Percentiles rank a stretch among this genome's conserved stretches.
Evolutionary conservation across 805 yeast genomes (phyloP).

Genomic region (Candida hispaniensis): DNA sequence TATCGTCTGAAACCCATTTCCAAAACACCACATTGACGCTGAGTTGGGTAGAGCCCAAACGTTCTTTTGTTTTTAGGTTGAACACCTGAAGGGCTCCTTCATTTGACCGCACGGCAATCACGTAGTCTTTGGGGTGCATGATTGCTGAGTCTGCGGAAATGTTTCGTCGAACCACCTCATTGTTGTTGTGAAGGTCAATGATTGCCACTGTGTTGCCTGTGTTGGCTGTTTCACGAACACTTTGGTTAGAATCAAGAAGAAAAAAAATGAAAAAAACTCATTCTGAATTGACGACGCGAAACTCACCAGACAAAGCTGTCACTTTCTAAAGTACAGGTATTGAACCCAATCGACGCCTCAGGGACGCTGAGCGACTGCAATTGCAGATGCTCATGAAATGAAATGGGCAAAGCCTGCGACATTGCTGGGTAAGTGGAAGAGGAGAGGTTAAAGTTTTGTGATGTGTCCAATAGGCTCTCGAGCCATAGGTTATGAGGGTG

Average conservation of each 20-base stretch:
- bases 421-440: constrained; percentile 12
- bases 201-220: constrained; percentile 75
- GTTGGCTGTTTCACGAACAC: constrained; percentile 36
- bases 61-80: constrained; percentile 75
- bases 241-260: constrained; percentile 13
- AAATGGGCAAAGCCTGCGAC: constrained; percentile 72
- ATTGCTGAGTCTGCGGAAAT: constrained; percentile 98
- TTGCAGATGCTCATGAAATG: constrained; percentile 90
- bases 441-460: too few species aligned
- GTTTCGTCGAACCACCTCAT: constrained; percentile 73
- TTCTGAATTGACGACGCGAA: constrained; percentile 20
- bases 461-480: too few species aligned
- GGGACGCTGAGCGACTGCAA: constrained; percentile 78
- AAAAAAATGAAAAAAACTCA: not conserved
- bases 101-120: constrained; percentile 88
- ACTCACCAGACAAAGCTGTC: constrained; percentile 76
- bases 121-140: constrained; percentile 83
- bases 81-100: constrained; percentile 94
- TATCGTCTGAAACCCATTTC: constrained; percentile 75
- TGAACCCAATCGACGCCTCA: constrained; percentile 76
- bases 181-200: constrained; percentile 69
- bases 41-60: constrained; percentile 78
- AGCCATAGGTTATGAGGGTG: too few species aligned
- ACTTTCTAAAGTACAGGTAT: constrained; percentile 88
- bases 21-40: constrained; percentile 86